Base-by-base conservation (phyloP, 176 grass and related monocot species). In the Bothriochloa decipiens region DNA sequence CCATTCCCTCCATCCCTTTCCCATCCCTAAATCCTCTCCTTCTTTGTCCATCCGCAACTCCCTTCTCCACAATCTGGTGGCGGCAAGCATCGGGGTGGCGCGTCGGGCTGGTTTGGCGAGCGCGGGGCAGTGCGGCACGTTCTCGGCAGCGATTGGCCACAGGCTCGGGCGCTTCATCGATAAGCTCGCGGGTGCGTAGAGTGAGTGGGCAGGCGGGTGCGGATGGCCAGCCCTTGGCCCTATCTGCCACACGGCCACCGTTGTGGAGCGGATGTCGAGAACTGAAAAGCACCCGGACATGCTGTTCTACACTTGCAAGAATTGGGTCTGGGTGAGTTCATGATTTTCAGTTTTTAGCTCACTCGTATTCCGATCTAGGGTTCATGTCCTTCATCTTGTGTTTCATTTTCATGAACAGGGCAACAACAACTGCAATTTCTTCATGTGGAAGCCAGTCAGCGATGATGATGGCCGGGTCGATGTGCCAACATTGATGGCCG, bases 1-100 rank as follows among this genome's bases (percentile, higher is more conserved):
- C 0, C 41, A 42, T 11, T 42, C 4, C 37, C 37, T 2, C 5
- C 37, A 4, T 7, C 37, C 6, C 6, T 4, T 6, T 4, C 37
- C 0, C 4, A 0, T 10, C 41, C 8, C 6, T 1, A 9, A 9
- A 1, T 4, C 1, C 1, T 4, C 41, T 39, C 37, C 4, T 4
- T 7, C 37, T 6, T 8, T 11, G 8, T 42, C 41, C 3, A 11
- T 35, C 4, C 4, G 33, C 3, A 1, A 4, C 1, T 1, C 33
- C 3, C 33, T 2, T 1, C 33, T 1, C 33, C 3, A 35, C 33
- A 4, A 4, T 35, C 33, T 1, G 4, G 33, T 4, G 1, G 1
- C n/a, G n/a, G n/a, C n/a, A n/a, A n/a, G n/a, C n/a, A n/a, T n/a
- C n/a, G n/a, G n/a, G n/a, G n/a, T n/a, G n/a, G n/a, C n/a, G n/a